phyloP scores from a whole-genome alignment of 192 early-diverging fungal species.

The Cladochytrium replicatum region DNA sequence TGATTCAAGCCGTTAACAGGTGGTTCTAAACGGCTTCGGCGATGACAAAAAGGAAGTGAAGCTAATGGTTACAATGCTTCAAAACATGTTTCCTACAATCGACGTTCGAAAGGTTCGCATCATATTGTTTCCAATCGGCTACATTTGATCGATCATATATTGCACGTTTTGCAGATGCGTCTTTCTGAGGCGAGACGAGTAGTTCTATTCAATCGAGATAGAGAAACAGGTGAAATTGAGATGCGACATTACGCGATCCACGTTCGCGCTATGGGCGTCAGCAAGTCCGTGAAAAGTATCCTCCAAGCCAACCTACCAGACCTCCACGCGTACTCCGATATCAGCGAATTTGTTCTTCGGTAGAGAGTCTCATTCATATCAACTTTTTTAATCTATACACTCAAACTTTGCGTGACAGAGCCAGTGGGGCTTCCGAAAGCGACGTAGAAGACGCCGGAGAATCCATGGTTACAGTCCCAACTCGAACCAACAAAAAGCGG shows the following conservation, averaged over 20 bases:
- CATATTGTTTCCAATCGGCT: background rate
- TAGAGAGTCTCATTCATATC: constrained; percentile 13
- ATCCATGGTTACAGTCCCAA: constrained; percentile 67
- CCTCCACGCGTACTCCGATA: constrained; percentile 71
- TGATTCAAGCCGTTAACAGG: constrained; percentile 5
- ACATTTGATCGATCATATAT: constrained; percentile 5
- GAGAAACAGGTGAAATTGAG: constrained; percentile 71
- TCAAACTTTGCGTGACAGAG: constrained; percentile 35
- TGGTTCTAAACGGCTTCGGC: constrained; percentile 74
- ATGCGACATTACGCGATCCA: constrained; percentile 89
- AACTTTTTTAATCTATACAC: constrained; percentile 3
- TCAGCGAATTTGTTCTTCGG: constrained; percentile 82
- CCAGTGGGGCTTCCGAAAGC: constrained; percentile 74
- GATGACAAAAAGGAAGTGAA: constrained; percentile 68
- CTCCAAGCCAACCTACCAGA: constrained; percentile 69
- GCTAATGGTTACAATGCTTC: constrained; percentile 88
- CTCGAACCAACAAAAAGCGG: constrained; percentile 80
- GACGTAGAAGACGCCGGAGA: constrained; percentile 90
- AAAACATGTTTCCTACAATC: constrained; percentile 95
- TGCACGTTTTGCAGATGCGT: constrained; percentile 59
- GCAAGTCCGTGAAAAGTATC: constrained; percentile 81
- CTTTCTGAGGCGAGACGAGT: constrained; percentile 81
- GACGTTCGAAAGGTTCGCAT: constrained; percentile 71
- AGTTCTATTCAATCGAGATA: constrained; percentile 83
- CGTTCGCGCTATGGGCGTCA: constrained; percentile 80